Evolutionary conservation across 1,284 basidiomycete genomes (phyloP).

Genomic region (Retiboletus flavoniger): DNA sequence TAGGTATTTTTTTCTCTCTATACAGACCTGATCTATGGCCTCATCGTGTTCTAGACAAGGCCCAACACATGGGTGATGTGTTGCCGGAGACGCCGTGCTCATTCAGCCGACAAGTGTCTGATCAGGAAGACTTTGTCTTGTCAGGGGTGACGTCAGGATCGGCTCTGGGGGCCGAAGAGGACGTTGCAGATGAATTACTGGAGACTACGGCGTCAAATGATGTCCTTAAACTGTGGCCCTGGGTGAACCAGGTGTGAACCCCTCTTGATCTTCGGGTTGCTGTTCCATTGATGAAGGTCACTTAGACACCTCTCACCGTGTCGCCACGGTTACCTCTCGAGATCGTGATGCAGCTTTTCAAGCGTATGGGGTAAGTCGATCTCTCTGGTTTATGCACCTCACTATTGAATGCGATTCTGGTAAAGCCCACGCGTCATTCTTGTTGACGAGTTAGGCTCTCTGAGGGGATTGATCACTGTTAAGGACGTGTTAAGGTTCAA

Average conservation of each 20-base stretch:
- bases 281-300: constrained; percentile 9
- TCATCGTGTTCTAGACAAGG: constrained; percentile 55
- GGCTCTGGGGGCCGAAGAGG: constrained; percentile 63
- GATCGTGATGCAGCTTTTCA: constrained; percentile 95
- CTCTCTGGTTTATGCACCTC: background rate
- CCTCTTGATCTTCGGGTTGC: background rate
- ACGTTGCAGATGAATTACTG: constrained; percentile 60
- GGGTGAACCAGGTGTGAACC: constrained; percentile 81
- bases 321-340: constrained; percentile 92
- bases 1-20: constrained; percentile 50
- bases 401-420: background rate
- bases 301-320: constrained; percentile 87
- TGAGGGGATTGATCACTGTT: constrained; percentile 90
- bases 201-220: constrained; percentile 55
- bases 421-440: constrained; percentile 89
- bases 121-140: constrained; percentile 49
- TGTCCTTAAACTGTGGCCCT: constrained; percentile 80
- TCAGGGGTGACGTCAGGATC: constrained; percentile 50
- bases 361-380: constrained; percentile 84
- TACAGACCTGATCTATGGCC: background rate
- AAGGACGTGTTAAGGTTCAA: constrained; percentile 93
- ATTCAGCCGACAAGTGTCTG: constrained; percentile 53
- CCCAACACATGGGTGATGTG: constrained; percentile 61
- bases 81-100: constrained; percentile 68
- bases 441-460: constrained; percentile 80